Evolutionary conservation across 2,329 filamentous ascomycete species (phyloP), one percentile per base, ranked within the genome.

Genomic region (Alternaria angustiovoidea): DNA sequence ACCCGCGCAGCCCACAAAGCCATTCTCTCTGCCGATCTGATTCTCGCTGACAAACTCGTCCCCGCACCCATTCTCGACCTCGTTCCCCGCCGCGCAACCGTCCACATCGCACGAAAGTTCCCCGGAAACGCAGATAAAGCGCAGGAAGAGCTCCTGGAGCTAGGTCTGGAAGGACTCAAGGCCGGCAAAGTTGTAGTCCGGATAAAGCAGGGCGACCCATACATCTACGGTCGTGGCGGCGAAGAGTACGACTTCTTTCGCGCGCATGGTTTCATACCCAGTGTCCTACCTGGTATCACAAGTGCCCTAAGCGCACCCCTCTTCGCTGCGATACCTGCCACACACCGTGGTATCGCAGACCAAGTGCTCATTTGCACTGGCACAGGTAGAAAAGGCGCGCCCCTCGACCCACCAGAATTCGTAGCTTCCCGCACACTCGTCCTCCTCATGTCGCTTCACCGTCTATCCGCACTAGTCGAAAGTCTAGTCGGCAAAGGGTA

Each of bases 291-390:
- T 0, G 95, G 95, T 1, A 91, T 99, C 43, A 98, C 95, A 0
- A 94, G 90, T 70, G 93, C 94, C 1, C 82, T 99, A 38, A 91
- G 88, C 57, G 95, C 93, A 9, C 93, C 94, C 0, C 83, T 99
- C 3, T 97, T 98, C 75, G 94, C 94, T 0, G 88, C 85, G 7
- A 92, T 99, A 32, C 94, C 95, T 2, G 85, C 91, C 0, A 99
- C 95, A 1, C 94, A 98, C 80, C 86, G 95, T 5, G 91, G 91
- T 44, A 91, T 97, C 0, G 91, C 93, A 4, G 95, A 99, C 73
- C 94, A 98, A 78, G 89, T 99, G 0, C 85, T 99, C 26, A 87
- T 99, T n/a, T 98, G 95, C 80, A 99, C 95, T 0, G 95, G 95
- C 0, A 99, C 95, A 0, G 95, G 95, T 1, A 88, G 95, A 72